Evolutionary conservation across 108 stramenopile genomes (phyloP).

Genomic region (Chaetoceros muelleri): DNA sequence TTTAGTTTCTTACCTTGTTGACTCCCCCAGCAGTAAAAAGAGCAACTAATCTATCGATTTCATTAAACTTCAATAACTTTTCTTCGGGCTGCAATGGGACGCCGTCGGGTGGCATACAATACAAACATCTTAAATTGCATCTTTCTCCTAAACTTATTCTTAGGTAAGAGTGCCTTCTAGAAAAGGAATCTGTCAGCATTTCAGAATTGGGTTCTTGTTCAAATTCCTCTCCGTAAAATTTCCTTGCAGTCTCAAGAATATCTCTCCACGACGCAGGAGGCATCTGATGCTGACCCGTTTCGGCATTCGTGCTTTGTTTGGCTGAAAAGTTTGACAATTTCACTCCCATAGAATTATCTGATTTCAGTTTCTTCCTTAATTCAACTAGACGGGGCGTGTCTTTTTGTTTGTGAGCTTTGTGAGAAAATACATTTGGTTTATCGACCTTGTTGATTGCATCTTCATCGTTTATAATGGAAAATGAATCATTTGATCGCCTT

Average conservation of each 20-base stretch:
- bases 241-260: neutral
- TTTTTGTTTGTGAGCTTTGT: no score
- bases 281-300: no score
- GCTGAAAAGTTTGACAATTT: no score
- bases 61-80: slow-evolving; percentile 68
- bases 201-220: neutral
- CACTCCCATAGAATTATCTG: no score
- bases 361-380: no score
- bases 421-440: no score
- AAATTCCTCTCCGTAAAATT: neutral
- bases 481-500: no score
- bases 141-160: slow-evolving; percentile 94
- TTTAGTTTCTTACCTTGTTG: slow-evolving; percentile 27
- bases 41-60: slow-evolving; percentile 68
- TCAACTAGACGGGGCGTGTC: no score
- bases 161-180: slow-evolving; percentile 89
- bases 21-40: slow-evolving; percentile 79
- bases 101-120: slow-evolving; percentile 98
- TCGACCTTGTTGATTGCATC: no score
- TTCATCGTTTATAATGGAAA: no score
- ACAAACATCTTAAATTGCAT: slow-evolving; percentile 94
- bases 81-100: slow-evolving; percentile 63
- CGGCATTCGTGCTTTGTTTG: no score
- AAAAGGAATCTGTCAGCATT: slow-evolving; percentile 65
- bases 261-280: neutral